Evolutionary conservation across 2,329 filamentous ascomycete genomes (phyloP), one percentile per base, ranked within the genome.

Genomic region (Aspergillus nomiae): DNA sequence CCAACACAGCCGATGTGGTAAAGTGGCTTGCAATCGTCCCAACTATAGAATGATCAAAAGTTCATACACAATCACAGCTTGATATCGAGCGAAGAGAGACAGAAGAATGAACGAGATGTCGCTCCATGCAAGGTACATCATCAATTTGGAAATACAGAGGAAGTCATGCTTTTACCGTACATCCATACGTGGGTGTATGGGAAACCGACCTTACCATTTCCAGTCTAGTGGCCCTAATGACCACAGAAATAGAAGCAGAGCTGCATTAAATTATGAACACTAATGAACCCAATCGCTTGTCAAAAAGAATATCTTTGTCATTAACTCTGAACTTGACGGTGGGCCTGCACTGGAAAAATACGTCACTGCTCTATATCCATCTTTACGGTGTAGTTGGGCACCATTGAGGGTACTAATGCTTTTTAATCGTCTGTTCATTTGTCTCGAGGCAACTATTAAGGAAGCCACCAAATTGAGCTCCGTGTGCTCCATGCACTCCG

Each of bases 201-300:
- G 10, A 38, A 55, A 24, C 19, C 14, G 51, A 38, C 51, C 32
- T 55, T 36, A 55, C 51, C 34, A 2, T 10, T n/a, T 53, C 1
- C 11, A 21, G 50, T 19, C 11, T 53, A 55, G 51, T 36, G 28
- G 19, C 16, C 30, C 24, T 34, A 54, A 21, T 34, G 48, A 4
- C 14, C 19, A 10, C 51, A 9, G 32, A 55, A 38, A 55, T 38
- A 55, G 51, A 55, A 55, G 51, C 51, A 38, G n/a, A 38, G 12
- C 5, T 36, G 51, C 51, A 55, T 54, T 46, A 55, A 55, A 55
- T 55, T 38, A 38, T 51, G 48, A 51, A 32, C 48, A 5, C 28
- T 51, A 51, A 21, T 32, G 45, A 48, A 48, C 24, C 45, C 45
- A 51, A 30, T 51, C 48, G 19, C 12, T 16, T 14, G 30, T 19